Base-by-base conservation (phyloP, 73 alveolate species). In the Paramecium sonneborni region DNA sequence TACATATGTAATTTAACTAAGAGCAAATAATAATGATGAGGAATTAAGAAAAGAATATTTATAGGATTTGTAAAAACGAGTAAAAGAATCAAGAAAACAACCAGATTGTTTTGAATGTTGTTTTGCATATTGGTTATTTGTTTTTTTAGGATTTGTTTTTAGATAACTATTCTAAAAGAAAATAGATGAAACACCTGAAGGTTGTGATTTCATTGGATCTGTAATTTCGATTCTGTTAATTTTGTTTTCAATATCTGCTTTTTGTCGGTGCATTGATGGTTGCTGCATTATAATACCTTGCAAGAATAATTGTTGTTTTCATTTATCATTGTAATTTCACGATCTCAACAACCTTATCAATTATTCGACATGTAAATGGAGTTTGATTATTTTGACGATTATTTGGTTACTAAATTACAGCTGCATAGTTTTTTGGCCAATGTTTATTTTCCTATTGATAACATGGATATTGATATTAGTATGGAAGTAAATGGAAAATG, bases 71-170 rank as follows among this genome's bases (percentile, higher is more conserved):
- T 35, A 35, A 21, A 72, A 72, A 72, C 52, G 57, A 72, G 57
- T 72, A 35, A 35, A 72, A 35, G 86, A 72, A 72, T 35, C 32
- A 1, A 72, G 86, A 72, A 72, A 72, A 37, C 18, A 38, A 35
- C 58, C 57, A 10, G 55, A 72, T 72, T 72, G 57, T 5, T 72
- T 34, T 37, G 86, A 72, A 37, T 72, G 86, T 37, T 72, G 86
- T 37, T 72, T 72, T 35, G 86, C 86, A 14, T 72, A 35, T 72
- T 72, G 86, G 86, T 35, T 72, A 35, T 72, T 72, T 72, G 5
- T 72, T 18, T 15, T 72, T 8, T 72, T 72, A 35, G 86, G 86
- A 30, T 32, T 72, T 35, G 20, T 72, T 4, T 72, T 72, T 37
- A 72, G 35, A 30, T 6, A 57, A 28, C 11, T 62, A 10, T 62